Evolutionary conservation across 129 eudicot species (phyloP).

Genomic region (Calendula officinalis): DNA sequence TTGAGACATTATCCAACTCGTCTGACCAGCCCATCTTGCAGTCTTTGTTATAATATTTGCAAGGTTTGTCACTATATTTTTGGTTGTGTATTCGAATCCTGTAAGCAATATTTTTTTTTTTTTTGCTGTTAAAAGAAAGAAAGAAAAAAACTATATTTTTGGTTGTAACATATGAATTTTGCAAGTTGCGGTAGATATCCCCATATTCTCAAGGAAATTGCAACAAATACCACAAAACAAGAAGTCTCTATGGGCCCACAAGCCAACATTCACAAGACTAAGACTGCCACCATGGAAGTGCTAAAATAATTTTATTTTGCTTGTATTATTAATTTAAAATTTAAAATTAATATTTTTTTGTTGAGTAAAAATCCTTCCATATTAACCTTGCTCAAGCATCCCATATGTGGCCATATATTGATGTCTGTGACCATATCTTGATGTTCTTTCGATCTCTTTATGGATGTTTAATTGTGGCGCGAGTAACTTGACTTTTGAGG

Average conservation of each 20-base stretch:
- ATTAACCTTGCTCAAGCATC: neutral
- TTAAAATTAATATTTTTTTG: neutral
- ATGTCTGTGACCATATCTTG: neutral
- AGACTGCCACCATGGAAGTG: conserved; percentile 46
- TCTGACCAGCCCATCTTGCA: no score
- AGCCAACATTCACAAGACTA: conserved; percentile 26
- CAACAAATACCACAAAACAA: conserved; percentile 27
- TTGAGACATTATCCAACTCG: no score
- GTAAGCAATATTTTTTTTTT: no score
- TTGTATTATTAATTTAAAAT: neutral
- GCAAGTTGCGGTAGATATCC: conserved; percentile 52
- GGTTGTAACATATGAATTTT: conserved; percentile 23
- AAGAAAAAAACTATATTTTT: neutral
- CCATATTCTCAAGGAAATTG: conserved; percentile 57
- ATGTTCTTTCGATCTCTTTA: neutral
- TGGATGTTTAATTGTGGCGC: neutral
- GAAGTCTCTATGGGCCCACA: conserved; percentile 27
- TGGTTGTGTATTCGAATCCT: no score
- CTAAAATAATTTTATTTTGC: neutral
- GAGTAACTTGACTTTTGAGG: conserved; percentile 5
- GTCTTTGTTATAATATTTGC: no score
- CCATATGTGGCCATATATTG: neutral
- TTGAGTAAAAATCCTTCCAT: neutral
- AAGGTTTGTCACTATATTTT: no score
- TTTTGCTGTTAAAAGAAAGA: no score